Conservation (phyloP, 1,284 basidiomycete genomes). For the Albatrellus sp. region DNA sequence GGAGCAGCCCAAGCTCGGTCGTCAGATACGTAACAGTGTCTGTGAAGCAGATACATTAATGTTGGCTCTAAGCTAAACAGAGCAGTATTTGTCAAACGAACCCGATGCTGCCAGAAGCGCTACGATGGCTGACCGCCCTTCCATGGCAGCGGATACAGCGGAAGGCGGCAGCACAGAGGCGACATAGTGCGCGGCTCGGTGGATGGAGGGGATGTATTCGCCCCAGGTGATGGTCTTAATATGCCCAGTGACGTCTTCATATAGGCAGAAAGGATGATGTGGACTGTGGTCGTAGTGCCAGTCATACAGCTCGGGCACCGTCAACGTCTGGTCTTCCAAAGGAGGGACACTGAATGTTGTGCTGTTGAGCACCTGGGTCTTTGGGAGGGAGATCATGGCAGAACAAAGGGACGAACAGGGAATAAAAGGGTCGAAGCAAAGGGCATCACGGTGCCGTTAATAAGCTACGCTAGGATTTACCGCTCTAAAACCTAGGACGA, state of each 20-base stretch:
- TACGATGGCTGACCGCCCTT: constrained; percentile 3
- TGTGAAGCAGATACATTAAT: not conserved
- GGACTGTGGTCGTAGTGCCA: constrained; percentile 15
- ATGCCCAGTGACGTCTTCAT: constrained; percentile 5
- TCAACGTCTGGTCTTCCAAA: not conserved
- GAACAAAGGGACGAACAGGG: too few species aligned
- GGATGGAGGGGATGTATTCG: constrained; percentile 14
- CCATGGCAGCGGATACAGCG: not conserved
- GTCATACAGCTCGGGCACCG: constrained; percentile 16
- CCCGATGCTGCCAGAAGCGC: constrained; percentile 11
- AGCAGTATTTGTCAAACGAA: not conserved
- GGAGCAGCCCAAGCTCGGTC: constrained; percentile 8
- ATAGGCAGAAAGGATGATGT: constrained; percentile 16
- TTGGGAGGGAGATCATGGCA: not conserved
- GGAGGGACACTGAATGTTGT: constrained; percentile 1
- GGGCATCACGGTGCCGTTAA: too few species aligned
- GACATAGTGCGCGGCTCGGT: constrained; percentile 15
- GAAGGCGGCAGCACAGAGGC: not conserved
- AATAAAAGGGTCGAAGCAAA: too few species aligned
- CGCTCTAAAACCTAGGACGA: too few species aligned
- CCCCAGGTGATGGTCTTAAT: constrained; percentile 13
- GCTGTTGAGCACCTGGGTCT: constrained; percentile 1
- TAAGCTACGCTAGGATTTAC: too few species aligned
- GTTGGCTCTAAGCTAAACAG: not conserved
- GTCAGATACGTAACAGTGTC: constrained; percentile 13